A percentile compares a stretch with the other conserved stretches of the same genome.
Evolutionary conservation across 805 yeast genomes (phyloP).

Genomic region (Debaryomyces castellii): DNA sequence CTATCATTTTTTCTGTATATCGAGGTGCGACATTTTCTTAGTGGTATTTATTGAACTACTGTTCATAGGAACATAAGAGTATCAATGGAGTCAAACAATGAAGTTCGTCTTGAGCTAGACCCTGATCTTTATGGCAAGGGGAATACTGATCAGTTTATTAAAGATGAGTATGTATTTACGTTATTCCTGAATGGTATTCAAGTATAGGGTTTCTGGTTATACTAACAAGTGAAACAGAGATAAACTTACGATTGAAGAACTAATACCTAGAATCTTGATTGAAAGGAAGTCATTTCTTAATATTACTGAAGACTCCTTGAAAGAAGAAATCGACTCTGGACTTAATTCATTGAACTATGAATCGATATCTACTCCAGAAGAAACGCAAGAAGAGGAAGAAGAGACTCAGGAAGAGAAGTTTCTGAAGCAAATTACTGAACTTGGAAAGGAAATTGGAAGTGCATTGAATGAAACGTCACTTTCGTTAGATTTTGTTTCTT

Average conservation of each 20-base stretch:
- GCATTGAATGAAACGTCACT: conserved; percentile 90
- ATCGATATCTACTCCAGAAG: conserved; percentile 3
- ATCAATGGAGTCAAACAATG: conserved; percentile 1
- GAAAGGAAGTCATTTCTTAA: conserved; percentile 61
- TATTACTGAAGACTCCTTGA: conserved; percentile 55
- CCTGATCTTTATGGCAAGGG: conserved; percentile 28
- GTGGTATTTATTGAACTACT: background rate
- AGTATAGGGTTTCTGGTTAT: too few species aligned
- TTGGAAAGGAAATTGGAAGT: conserved; percentile 50
- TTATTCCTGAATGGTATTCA: too few species aligned
- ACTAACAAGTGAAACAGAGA: conserved; percentile 23
- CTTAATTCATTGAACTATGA: conserved; percentile 6
- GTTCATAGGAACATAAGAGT: background rate
- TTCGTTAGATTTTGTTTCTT: conserved; percentile 82
- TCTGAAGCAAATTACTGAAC: conserved; percentile 49
- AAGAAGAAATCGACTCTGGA: conserved; percentile 40
- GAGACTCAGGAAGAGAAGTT: conserved; percentile 27
- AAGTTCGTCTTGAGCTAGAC: conserved; percentile 23
- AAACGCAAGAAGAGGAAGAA: conserved; percentile 7
- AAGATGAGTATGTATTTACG: conserved; percentile 40
- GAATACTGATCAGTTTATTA: conserved; percentile 36
- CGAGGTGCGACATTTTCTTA: background rate
- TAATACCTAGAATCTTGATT: conserved; percentile 57
- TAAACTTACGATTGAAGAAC: conserved; percentile 47
- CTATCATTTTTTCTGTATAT: too few species aligned